Evolutionary conservation across 257 asterid genomes (phyloP).

Genomic region (Solanum etuberosum): DNA sequence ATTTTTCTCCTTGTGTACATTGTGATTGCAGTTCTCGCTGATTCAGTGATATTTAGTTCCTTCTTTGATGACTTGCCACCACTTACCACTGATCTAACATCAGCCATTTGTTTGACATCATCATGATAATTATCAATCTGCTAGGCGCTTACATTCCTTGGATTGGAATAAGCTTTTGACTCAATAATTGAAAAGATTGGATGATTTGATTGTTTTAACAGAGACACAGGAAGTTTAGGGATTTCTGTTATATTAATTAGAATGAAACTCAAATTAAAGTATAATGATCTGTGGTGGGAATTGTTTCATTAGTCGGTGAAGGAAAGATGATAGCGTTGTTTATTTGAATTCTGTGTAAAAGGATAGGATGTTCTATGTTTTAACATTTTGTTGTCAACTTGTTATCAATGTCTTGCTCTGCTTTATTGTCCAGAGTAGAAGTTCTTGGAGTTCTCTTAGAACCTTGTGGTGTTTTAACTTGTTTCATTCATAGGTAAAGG

Average conservation of each 20-base stretch:
- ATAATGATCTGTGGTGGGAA: not conserved
- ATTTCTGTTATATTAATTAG: not conserved
- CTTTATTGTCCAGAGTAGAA: not conserved
- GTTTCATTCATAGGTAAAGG: not conserved
- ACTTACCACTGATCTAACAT: not conserved
- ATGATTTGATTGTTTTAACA: not conserved
- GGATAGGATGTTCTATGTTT: not conserved
- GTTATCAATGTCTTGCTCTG: not conserved
- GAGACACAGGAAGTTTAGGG: not conserved
- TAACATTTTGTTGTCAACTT: not conserved
- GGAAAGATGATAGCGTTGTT: not conserved
- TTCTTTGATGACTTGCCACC: not conserved
- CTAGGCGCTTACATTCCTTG: not conserved
- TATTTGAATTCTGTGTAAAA: not conserved
- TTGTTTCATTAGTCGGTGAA: not conserved
- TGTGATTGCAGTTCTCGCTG: not conserved
- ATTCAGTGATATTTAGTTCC: not conserved
- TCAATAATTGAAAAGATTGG: not conserved
- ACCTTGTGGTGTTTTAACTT: not conserved
- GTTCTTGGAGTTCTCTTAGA: not conserved
- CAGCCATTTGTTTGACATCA: no score
- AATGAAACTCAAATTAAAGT: not conserved
- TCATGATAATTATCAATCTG: not conserved
- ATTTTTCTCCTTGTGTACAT: not conserved
- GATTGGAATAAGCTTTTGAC: not conserved